Evolutionary conservation across 1,284 basidiomycete species (phyloP).

Genomic region (Ustilago crameri): DNA sequence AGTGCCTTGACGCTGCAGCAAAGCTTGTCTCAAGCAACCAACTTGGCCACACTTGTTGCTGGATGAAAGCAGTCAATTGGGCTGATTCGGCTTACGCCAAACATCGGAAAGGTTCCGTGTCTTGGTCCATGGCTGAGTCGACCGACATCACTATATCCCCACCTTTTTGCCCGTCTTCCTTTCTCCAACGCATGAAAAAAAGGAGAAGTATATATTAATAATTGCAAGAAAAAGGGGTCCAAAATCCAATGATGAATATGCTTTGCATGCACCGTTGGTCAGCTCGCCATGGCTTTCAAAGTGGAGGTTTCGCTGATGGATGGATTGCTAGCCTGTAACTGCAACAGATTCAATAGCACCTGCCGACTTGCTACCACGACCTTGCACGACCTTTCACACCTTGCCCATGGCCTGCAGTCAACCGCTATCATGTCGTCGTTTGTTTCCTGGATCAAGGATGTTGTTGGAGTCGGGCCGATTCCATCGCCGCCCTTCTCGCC

Average conservation of each 20-base stretch:
- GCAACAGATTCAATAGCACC: too few species aligned
- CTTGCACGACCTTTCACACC: too few species aligned
- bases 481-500: slow-evolving; percentile 47
- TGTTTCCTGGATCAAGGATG: slow-evolving; percentile 43
- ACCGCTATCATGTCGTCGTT: slow-evolving; percentile 21
- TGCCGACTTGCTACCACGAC: too few species aligned
- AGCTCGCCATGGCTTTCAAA: neutral
- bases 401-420: neutral
- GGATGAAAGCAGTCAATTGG: neutral
- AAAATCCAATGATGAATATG: too few species aligned
- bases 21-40: neutral
- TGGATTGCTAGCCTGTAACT: slow-evolving; percentile 1
- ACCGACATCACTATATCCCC: neutral
- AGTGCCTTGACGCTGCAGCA: too few species aligned
- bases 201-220: too few species aligned
- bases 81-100: too few species aligned
- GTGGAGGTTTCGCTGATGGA: slow-evolving; percentile 1
- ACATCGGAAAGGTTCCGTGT: too few species aligned
- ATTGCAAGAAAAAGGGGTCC: too few species aligned
- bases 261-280: too few species aligned
- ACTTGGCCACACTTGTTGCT: neutral
- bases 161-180: too few species aligned
- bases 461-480: slow-evolving; percentile 33
- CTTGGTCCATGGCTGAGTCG: neutral
- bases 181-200: too few species aligned